phyloP scores from a whole-genome alignment of 805 yeast species.

The Pichia cephalocereana region DNA sequence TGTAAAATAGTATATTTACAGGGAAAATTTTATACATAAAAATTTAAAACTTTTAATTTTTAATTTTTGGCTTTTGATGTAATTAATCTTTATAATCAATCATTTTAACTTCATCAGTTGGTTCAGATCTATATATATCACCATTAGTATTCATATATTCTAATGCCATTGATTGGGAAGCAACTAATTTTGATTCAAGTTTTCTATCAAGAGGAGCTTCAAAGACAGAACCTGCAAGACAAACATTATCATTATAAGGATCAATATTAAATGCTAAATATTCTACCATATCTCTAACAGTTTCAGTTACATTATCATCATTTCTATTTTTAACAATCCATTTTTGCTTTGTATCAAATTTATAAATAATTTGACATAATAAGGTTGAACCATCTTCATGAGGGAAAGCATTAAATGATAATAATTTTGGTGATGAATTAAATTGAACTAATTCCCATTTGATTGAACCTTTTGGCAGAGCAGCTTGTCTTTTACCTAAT shows the following conservation, averaged over 20 bases:
- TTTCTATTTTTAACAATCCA: conserved; percentile 38
- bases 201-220: conserved; percentile 41
- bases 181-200: conserved; percentile 20
- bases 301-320: conserved; percentile 33
- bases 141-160: conserved; percentile 26
- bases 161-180: conserved; percentile 22
- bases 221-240: conserved; percentile 59
- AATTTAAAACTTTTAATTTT: neutral
- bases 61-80: neutral
- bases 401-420: conserved; percentile 52
- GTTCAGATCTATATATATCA: conserved; percentile 30
- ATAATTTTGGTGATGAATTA: conserved; percentile 61
- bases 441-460: conserved; percentile 74
- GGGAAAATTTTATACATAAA: neutral
- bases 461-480: conserved; percentile 50
- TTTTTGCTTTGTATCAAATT: conserved; percentile 54
- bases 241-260: conserved; percentile 46
- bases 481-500: conserved; percentile 38
- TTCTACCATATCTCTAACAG: conserved; percentile 48
- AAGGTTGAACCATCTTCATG: conserved; percentile 30
- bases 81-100: conserved; percentile 7
- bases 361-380: conserved; percentile 45
- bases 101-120: conserved; percentile 18
- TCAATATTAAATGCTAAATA: conserved; percentile 55
- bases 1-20: neutral